Conservation (phyloP, 805 yeast genomes). For the Yamadazyma takamatsuzukensis region DNA sequence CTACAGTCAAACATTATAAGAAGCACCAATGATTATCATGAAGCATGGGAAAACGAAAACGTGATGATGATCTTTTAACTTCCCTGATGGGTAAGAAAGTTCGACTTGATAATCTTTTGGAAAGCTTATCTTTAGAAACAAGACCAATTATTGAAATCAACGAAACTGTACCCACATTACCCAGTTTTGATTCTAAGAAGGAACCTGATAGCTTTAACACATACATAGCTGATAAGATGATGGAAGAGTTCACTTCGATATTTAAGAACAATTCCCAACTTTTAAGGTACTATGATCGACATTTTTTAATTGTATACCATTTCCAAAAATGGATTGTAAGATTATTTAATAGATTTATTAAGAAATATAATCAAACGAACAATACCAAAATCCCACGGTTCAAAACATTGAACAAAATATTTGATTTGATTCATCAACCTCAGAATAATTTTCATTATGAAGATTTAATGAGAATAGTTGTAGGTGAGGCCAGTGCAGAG, state of each 20-base stretch:
- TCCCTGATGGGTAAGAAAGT: slow-evolving; percentile 20
- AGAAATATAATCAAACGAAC: slow-evolving; percentile 21
- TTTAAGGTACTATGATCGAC: slow-evolving; percentile 23
- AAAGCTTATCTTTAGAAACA: slow-evolving; percentile 16
- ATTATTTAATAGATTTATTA: slow-evolving; percentile 32
- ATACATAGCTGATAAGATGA: slow-evolving; percentile 13
- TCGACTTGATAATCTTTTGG: slow-evolving; percentile 27
- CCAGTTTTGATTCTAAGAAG: not conserved
- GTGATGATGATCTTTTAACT: slow-evolving; percentile 8
- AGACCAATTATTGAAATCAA: slow-evolving; percentile 5
- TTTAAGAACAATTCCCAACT: slow-evolving; percentile 11
- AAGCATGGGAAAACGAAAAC: slow-evolving; percentile 3
- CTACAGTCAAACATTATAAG: too few species aligned
- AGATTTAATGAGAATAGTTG: slow-evolving; percentile 23
- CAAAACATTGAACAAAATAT: slow-evolving; percentile 19
- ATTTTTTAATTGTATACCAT: slow-evolving; percentile 20
- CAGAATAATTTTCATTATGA: slow-evolving; percentile 17
- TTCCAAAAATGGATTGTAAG: slow-evolving; percentile 35
- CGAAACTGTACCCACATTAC: slow-evolving; percentile 1
- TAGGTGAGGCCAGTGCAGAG: slow-evolving; percentile 25
- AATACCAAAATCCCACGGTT: slow-evolving; percentile 16
- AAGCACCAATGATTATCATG: too few species aligned
- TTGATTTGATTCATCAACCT: slow-evolving; percentile 16
- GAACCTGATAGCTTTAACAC: slow-evolving; percentile 4
- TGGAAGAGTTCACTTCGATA: slow-evolving; percentile 7